phyloP scores from a whole-genome alignment of 140 eudicot species.

The Cichorium intybus region DNA sequence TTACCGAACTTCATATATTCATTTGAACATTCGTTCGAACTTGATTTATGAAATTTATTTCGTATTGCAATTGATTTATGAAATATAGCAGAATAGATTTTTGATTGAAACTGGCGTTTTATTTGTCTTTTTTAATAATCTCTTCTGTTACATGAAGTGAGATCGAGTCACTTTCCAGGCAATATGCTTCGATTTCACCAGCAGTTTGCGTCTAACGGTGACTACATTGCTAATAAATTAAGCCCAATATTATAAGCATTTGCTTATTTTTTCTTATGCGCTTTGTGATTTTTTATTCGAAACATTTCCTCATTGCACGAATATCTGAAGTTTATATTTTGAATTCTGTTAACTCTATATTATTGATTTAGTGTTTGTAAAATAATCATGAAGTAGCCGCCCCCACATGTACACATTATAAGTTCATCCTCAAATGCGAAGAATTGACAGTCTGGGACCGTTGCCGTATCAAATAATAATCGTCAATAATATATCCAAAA shows the following conservation, averaged over 20 bases:
- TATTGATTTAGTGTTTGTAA: too few species aligned
- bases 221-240: not conserved
- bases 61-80: not conserved
- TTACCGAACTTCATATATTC: slow-evolving; percentile 36
- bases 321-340: too few species aligned
- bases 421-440: too few species aligned
- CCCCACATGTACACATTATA: too few species aligned
- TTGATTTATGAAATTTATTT: not conserved
- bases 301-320: too few species aligned
- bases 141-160: slow-evolving; percentile 7
- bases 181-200: slow-evolving; percentile 3
- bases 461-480: too few species aligned
- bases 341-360: too few species aligned
- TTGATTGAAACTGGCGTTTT: not conserved
- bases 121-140: not conserved
- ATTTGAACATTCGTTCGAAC: not conserved
- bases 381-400: too few species aligned
- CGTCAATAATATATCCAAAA: not conserved
- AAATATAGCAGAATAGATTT: not conserved
- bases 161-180: slow-evolving; percentile 20
- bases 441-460: too few species aligned
- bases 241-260: too few species aligned
- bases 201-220: slow-evolving; percentile 25
- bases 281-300: too few species aligned
- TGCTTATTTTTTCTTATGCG: too few species aligned